phyloP scores from a whole-genome alignment of 2,329 filamentous ascomycete species.

The Fusarium xyrophilum region DNA sequence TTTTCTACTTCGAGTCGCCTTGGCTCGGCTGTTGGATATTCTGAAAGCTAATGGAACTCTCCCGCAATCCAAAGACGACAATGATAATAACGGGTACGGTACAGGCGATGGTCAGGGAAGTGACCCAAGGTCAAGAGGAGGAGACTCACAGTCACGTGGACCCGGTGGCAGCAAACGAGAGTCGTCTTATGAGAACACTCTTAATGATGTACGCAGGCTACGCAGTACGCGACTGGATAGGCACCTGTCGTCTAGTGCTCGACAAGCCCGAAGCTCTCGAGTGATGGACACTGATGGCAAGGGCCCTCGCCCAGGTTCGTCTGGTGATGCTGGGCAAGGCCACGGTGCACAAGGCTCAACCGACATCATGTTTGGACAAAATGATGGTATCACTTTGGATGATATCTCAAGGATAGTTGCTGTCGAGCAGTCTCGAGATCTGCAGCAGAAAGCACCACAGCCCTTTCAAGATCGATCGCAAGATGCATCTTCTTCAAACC shows the following conservation, averaged over 20 bases:
- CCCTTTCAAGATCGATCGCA: conserved; percentile 50
- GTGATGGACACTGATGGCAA: conserved; percentile 73
- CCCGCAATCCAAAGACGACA: conserved; percentile 75
- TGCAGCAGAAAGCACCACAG: conserved; percentile 68
- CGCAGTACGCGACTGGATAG: conserved; percentile 94
- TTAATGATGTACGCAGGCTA: conserved; percentile 91
- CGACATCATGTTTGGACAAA: conserved; percentile 85
- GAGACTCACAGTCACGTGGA: conserved; percentile 29
- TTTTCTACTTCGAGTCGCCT: conserved; percentile 87
- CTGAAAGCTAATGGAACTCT: conserved; percentile 83
- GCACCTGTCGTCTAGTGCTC: conserved; percentile 89
- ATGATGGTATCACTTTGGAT: conserved; percentile 91
- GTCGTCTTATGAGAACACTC: conserved; percentile 90
- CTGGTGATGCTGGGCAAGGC: conserved; percentile 62
- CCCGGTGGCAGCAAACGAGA: conserved; percentile 54
- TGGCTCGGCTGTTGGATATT: conserved; percentile 87
- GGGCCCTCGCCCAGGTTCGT: conserved; percentile 78
- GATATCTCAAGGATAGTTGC: conserved; percentile 97
- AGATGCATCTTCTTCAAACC: conserved; percentile 55
- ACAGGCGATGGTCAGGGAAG: conserved; percentile 54
- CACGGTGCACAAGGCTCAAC: conserved; percentile 60
- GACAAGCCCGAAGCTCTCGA: conserved; percentile 86
- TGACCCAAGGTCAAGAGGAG: conserved; percentile 57
- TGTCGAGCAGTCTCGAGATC: conserved; percentile 91
- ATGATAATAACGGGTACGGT: conserved; percentile 52